phyloP scores from a whole-genome alignment of 1,284 basidiomycete genomes.

The Cryptococcus sp. region DNA sequence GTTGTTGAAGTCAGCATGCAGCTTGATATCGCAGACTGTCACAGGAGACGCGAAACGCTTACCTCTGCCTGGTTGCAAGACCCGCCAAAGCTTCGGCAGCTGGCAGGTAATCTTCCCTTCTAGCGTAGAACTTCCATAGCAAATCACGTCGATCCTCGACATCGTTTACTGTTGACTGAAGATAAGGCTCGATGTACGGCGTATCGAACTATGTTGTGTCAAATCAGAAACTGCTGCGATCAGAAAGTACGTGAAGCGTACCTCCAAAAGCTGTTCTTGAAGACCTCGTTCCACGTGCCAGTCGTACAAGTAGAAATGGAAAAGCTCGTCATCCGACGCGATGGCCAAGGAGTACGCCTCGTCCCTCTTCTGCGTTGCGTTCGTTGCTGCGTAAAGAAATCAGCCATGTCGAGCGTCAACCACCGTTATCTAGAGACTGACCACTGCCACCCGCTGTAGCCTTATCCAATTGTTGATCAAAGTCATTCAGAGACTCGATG shows the following conservation, averaged over 20 bases:
- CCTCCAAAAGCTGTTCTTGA: constrained; percentile 87
- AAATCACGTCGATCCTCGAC: constrained; percentile 73
- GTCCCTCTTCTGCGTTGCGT: constrained; percentile 46
- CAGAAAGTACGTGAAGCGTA: constrained; percentile 48
- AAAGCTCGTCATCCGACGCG: constrained; percentile 81
- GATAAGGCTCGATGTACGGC: constrained; percentile 72
- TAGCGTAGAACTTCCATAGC: constrained; percentile 95
- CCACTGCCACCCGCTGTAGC: constrained; percentile 25
- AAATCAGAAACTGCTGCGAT: not conserved
- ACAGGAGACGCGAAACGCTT: constrained; percentile 37
- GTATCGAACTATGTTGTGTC: constrained; percentile 38
- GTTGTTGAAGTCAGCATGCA: not conserved
- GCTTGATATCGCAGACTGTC: not conserved
- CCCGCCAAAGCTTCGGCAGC: constrained; percentile 86
- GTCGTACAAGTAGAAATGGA: constrained; percentile 92
- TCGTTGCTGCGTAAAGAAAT: constrained; percentile 18
- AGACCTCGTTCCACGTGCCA: constrained; percentile 81
- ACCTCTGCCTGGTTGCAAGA: constrained; percentile 85
- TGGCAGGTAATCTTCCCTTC: constrained; percentile 77
- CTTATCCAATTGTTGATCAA: constrained; percentile 62
- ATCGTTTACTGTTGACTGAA: constrained; percentile 55
- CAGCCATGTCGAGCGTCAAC: not conserved
- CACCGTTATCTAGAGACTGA: constrained; percentile 5
- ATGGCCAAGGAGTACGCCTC: constrained; percentile 65
- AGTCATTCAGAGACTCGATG: constrained; percentile 74